A percentile compares a stretch with the other conserved stretches of the same genome.
Conservation (phyloP, 768 basidiomycete species). For the Auriscalpium orientale region DNA sequence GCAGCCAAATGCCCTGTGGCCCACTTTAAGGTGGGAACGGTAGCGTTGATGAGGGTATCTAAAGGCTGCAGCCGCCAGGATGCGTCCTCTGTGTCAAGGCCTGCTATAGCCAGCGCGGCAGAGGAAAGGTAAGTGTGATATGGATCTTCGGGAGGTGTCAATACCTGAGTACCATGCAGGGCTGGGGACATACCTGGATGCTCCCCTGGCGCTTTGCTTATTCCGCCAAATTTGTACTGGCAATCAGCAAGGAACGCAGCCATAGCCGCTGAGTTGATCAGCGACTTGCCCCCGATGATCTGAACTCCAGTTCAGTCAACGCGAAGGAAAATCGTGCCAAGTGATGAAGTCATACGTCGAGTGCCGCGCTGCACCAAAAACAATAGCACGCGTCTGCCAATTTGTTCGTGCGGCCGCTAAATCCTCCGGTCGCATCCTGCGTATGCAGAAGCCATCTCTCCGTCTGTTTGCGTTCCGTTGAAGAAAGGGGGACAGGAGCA, state of each 20-base stretch:
- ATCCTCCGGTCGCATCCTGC: conserved; percentile 64
- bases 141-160: conserved; percentile 50
- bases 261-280: conserved; percentile 53
- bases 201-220: conserved; percentile 77
- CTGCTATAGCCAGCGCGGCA: conserved; percentile 61
- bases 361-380: conserved; percentile 86
- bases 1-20: conserved; percentile 35
- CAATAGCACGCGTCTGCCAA: conserved; percentile 90
- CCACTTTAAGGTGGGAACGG: conserved; percentile 59
- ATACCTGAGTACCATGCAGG: not conserved
- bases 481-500: conserved; percentile 18
- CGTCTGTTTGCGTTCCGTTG: conserved; percentile 42
- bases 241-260: conserved; percentile 61
- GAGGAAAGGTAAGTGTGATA: conserved; percentile 92
- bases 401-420: conserved; percentile 85
- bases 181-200: conserved; percentile 50
- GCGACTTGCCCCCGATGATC: conserved; percentile 58
- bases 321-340: not conserved
- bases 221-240: conserved; percentile 86
- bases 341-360: conserved; percentile 46
- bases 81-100: conserved; percentile 19
- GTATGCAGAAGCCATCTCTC: conserved; percentile 74
- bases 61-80: conserved; percentile 53
- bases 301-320: conserved; percentile 21
- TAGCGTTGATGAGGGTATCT: conserved; percentile 69